Base-by-base conservation (phyloP, 2,329 filamentous ascomycete genomes). In the Teratosphaeria zuluensis region DNA sequence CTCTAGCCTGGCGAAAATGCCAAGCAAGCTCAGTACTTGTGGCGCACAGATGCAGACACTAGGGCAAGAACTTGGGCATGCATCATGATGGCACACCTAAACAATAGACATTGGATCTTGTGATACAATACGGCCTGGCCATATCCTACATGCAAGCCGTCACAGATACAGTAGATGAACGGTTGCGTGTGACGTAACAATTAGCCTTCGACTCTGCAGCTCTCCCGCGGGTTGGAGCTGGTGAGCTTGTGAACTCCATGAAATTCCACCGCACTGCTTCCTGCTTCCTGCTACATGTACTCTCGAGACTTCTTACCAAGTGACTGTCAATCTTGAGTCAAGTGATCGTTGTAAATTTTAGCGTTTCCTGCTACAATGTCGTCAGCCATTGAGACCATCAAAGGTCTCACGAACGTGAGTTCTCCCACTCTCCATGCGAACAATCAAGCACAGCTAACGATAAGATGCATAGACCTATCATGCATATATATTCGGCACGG, bases 401-500 rank as follows among this genome's bases (percentile, higher is more conserved):
- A 54, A 61, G 58, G 57, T 35, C 55, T 61, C 19, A 53, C 60
- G 35, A 61, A 61, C 35, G 60, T 59, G 31, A 52, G 54, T 38
- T 11, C 21, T 14, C 19, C 19, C 8, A 7, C 55, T 7, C 55
- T 19, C 24, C 9, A 31, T 7, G 6, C n/a, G 16, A 7, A 9
- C 4, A 53, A 31, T 14, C 46, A 53, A 9, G 4, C n/a, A 48
- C 30, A 46, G 28, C 16, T 28, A 54, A 46, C 51, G 31, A 57
- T 32, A 4, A 14, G 8, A 19, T 7, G 28, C 11, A 24, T 35
- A 67, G 65, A 59, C 64, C 11, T 67, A 63, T 57, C 65, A 67
- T 35, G 64, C 63, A 55, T 67, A 67, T 53, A 58, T 67, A 53
- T 67, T 63, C 59, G 65, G 69, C 54, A 72, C 69, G 21, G 66